Evolutionary conservation across 2,329 filamentous ascomycete genomes (phyloP).

Genomic region (Trichothecium sympodiale): DNA sequence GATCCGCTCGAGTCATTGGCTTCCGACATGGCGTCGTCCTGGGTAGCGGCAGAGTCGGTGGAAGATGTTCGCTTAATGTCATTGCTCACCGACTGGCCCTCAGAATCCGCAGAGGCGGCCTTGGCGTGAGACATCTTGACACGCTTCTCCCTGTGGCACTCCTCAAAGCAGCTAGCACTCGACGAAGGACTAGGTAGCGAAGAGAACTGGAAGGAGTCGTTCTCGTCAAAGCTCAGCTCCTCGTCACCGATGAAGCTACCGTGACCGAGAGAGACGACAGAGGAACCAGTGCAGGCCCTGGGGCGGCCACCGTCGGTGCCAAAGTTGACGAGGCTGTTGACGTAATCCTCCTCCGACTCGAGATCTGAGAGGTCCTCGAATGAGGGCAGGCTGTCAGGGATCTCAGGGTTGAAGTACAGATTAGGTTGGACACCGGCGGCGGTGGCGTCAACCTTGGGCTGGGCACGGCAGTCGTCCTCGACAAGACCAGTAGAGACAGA

Average conservation of each 20-base stretch:
- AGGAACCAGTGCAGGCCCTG: constrained; percentile 57
- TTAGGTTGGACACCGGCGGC: constrained; percentile 22
- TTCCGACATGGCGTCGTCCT: constrained; percentile 25
- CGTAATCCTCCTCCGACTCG: constrained; percentile 81
- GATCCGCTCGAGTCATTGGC: constrained; percentile 29
- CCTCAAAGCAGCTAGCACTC: constrained; percentile 26
- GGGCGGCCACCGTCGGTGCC: constrained; percentile 55
- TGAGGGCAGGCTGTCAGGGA: constrained; percentile 50
- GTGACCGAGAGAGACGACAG: constrained; percentile 57
- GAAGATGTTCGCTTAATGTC: too few species aligned
- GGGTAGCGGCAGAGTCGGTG: constrained; percentile 18
- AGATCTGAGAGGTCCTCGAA: constrained; percentile 85
- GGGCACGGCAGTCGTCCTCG: constrained; percentile 41
- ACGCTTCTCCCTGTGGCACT: constrained; percentile 46
- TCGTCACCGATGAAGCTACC: constrained; percentile 68
- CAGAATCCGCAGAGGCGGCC: constrained; percentile 20
- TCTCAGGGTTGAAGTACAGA: constrained; percentile 41
- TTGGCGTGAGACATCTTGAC: constrained; percentile 42
- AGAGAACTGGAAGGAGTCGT: constrained; percentile 46
- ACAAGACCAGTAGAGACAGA: constrained; percentile 53
- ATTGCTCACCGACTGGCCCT: constrained; percentile 16
- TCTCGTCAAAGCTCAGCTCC: constrained; percentile 66
- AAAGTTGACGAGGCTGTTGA: constrained; percentile 60
- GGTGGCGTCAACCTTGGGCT: constrained; percentile 34
- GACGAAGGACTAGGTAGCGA: constrained; percentile 51